A percentile compares a stretch with the other conserved stretches of the same genome.
Evolutionary conservation across 306 rosid species (phyloP).

Genomic region (Corylus heterophylla): DNA sequence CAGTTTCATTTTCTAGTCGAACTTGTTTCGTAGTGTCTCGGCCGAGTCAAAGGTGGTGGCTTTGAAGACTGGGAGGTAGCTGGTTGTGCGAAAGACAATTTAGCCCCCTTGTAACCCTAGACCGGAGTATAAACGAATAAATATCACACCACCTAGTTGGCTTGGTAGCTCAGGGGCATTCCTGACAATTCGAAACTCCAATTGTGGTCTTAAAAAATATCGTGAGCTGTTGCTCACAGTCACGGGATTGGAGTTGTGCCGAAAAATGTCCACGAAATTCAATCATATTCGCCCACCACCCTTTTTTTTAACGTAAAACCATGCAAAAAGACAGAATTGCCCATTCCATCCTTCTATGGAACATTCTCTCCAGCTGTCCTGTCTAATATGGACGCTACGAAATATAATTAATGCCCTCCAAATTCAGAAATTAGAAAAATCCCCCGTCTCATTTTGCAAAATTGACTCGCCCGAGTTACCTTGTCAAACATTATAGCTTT

Average conservation of each 20-base stretch:
- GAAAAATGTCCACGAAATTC: neutral
- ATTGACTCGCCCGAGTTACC: slow-evolving; percentile 13
- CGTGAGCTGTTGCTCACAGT: slow-evolving; percentile 28
- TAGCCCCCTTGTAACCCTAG: slow-evolving; percentile 2
- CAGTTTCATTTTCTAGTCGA: slow-evolving; percentile 12
- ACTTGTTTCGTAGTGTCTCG: neutral
- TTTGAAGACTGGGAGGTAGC: neutral
- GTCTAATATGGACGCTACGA: no score
- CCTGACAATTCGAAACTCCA: neutral
- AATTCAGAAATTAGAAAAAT: no score
- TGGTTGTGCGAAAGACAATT: neutral
- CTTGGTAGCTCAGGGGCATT: neutral
- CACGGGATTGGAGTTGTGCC: neutral
- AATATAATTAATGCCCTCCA: no score
- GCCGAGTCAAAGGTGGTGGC: neutral
- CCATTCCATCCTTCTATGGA: neutral
- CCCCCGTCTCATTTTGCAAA: no score
- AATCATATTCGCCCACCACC: neutral
- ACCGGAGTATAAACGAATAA: neutral
- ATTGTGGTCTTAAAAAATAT: neutral
- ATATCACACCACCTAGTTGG: neutral
- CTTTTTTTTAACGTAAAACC: neutral
- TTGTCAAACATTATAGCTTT: no score
- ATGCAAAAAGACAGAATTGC: neutral
- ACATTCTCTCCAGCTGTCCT: neutral